phyloP scores from a whole-genome alignment of 2,329 filamentous ascomycete species.

The Paracoccidioides brasiliensis region DNA sequence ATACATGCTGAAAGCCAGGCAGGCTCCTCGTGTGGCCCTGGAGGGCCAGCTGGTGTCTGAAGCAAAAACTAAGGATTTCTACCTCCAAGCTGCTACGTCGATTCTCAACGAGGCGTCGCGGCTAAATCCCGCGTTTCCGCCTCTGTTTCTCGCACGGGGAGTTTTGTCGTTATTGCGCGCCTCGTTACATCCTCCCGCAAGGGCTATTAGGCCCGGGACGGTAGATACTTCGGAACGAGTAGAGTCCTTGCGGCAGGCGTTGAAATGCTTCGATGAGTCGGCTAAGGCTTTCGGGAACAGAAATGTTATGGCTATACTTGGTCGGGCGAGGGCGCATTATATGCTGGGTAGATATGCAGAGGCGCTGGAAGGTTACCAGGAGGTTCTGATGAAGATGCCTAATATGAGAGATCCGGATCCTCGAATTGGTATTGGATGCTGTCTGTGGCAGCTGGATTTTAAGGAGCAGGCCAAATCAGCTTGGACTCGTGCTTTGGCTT shows the following conservation, averaged over 20 bases:
- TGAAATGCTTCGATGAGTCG: constrained; percentile 92
- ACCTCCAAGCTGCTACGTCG: constrained; percentile 76
- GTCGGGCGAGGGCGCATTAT: constrained; percentile 75
- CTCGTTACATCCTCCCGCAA: constrained; percentile 65
- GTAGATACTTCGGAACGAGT: constrained; percentile 57
- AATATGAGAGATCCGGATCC: constrained; percentile 86
- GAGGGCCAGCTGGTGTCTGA: constrained; percentile 56
- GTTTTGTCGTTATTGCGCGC: constrained; percentile 79
- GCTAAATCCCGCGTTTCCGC: constrained; percentile 83
- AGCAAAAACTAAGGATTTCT: constrained; percentile 83
- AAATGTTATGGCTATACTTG: constrained; percentile 86
- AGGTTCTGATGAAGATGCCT: constrained; percentile 72
- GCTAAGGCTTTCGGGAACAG: constrained; percentile 69
- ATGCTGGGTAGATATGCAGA: constrained; percentile 78
- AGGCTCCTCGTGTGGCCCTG: constrained; percentile 55
- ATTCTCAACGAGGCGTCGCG: constrained; percentile 91
- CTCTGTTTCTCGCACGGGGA: constrained; percentile 80
- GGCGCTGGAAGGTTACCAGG: constrained; percentile 73
- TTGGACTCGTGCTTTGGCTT: constrained; percentile 76
- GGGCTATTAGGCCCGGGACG: constrained; percentile 46
- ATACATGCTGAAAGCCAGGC: constrained; percentile 76
- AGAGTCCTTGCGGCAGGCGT: constrained; percentile 68
- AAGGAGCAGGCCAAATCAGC: constrained; percentile 84
- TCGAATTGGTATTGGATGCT: constrained; percentile 89
- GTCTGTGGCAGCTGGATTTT: constrained; percentile 91